Conservation (phyloP, 768 basidiomycete genomes). For the Termitomyces sp. region DNA sequence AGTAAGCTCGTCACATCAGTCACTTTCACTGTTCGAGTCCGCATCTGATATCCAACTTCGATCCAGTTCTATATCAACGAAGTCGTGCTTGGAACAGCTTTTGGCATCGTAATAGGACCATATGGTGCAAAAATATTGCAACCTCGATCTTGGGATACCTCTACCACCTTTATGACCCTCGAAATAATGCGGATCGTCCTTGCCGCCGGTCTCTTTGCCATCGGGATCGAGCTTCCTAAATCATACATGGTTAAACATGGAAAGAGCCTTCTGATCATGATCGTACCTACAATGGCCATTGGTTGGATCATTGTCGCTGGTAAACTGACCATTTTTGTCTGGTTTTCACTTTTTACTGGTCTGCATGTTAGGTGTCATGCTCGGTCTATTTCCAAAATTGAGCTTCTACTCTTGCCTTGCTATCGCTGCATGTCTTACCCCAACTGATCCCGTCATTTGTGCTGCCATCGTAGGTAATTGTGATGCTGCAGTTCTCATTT, state of each 20-base stretch:
- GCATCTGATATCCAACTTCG: neutral
- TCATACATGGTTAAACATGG: slow-evolving; percentile 81
- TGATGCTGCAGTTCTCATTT: neutral
- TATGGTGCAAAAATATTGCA: slow-evolving; percentile 67
- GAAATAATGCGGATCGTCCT: slow-evolving; percentile 48
- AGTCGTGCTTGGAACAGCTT: slow-evolving; percentile 83
- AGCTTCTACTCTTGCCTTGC: slow-evolving; percentile 73
- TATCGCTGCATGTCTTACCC: slow-evolving; percentile 86
- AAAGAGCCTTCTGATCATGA: slow-evolving; percentile 61
- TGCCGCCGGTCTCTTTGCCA: slow-evolving; percentile 88
- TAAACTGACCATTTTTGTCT: slow-evolving; percentile 17
- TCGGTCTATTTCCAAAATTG: slow-evolving; percentile 66
- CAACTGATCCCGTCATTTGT: slow-evolving; percentile 93
- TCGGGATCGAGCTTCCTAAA: slow-evolving; percentile 88
- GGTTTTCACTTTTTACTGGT: neutral
- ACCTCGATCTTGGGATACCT: slow-evolving; percentile 65
- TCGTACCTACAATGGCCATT: slow-evolving; percentile 81
- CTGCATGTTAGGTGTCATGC: slow-evolving; percentile 50
- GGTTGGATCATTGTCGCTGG: slow-evolving; percentile 79
- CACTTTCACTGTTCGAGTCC: neutral
- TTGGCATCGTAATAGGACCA: slow-evolving; percentile 66
- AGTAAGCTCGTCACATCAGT: slow-evolving; percentile 29
- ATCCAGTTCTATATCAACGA: slow-evolving; percentile 82
- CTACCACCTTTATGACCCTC: slow-evolving; percentile 53
- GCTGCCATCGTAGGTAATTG: slow-evolving; percentile 69